Evolutionary conservation across 75 land plant genomes (phyloP).

Genomic region (Sequoia sempervirens): DNA sequence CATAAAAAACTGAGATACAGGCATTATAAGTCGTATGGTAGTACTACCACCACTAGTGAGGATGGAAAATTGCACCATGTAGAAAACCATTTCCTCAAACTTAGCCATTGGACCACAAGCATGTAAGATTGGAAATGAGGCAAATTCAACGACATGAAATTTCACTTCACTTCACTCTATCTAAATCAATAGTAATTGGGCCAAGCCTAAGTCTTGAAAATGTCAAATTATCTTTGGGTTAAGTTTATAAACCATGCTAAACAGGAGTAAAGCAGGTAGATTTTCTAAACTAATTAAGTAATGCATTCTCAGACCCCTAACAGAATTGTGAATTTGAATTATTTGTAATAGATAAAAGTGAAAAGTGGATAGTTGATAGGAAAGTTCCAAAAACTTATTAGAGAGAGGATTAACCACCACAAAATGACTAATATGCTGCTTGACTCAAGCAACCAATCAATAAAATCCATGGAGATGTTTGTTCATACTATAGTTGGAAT

Average conservation of each 20-base stretch:
- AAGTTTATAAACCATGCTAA: neutral
- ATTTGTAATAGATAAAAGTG: neutral
- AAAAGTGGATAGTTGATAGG: neutral
- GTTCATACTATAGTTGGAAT: no score
- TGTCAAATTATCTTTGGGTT: neutral
- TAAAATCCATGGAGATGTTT: no score
- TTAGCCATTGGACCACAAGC: neutral
- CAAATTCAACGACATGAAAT: neutral
- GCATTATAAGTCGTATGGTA: neutral
- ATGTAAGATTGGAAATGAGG: neutral
- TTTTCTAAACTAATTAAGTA: neutral
- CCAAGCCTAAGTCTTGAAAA: neutral
- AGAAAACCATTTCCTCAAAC: neutral
- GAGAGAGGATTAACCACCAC: no score
- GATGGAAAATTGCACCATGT: neutral
- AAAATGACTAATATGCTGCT: no score
- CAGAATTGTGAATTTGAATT: neutral
- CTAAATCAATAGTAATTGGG: neutral
- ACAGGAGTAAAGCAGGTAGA: neutral
- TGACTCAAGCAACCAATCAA: no score
- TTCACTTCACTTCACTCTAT: neutral
- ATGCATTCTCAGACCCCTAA: neutral
- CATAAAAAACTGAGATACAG: neutral
- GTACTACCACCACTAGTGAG: neutral
- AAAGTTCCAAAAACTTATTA: no score